These are phyloP conservation scores for Buddleja alternifolia DNA, from an alignment of 257 asterid genomes.

Conservation along the genomic window DNA sequence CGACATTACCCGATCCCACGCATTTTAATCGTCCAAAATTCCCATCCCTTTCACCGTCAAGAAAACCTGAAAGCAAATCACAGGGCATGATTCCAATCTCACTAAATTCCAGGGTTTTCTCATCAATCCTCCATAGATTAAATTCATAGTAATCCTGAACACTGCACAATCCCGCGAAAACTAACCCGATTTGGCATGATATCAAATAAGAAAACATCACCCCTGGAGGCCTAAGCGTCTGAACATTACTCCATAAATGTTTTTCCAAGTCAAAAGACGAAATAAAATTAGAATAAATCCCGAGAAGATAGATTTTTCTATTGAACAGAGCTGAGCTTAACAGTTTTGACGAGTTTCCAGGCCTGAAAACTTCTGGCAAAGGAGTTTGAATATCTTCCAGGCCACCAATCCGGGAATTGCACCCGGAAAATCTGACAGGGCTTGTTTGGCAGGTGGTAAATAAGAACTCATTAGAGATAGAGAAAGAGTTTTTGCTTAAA, in stretches of 20 bases:
- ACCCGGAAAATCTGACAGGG: constrained; percentile 25
- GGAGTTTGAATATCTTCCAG: constrained; percentile 35
- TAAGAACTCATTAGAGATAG: constrained; percentile 31
- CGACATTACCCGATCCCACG: constrained; percentile 34
- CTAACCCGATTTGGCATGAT: constrained; percentile 27
- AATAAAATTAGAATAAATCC: constrained; percentile 31
- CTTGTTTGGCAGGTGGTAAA: constrained; percentile 33
- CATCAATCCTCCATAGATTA: constrained; percentile 44
- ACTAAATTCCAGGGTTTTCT: constrained; percentile 38
- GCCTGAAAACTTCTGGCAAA: constrained; percentile 32
- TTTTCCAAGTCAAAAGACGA: constrained; percentile 37
- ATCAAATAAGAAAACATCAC: constrained; percentile 28
- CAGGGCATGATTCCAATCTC: constrained; percentile 43
- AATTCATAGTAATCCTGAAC: constrained; percentile 17
- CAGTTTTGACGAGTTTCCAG: constrained; percentile 24
- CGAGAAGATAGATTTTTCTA: constrained; percentile 34
- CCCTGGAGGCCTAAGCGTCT: constrained; percentile 49
- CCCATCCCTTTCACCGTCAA: constrained; percentile 17
- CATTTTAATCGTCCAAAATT: constrained; percentile 30
- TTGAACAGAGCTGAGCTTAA: constrained; percentile 32
- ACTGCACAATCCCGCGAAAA: constrained; percentile 43
- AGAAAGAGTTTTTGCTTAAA: constrained; percentile 14
- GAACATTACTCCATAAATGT: constrained; percentile 39
- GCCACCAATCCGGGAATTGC: constrained; percentile 29
- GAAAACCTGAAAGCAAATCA: constrained; percentile 23